phyloP scores from a whole-genome alignment of 306 rosid genomes.

The Alnus rubra region DNA sequence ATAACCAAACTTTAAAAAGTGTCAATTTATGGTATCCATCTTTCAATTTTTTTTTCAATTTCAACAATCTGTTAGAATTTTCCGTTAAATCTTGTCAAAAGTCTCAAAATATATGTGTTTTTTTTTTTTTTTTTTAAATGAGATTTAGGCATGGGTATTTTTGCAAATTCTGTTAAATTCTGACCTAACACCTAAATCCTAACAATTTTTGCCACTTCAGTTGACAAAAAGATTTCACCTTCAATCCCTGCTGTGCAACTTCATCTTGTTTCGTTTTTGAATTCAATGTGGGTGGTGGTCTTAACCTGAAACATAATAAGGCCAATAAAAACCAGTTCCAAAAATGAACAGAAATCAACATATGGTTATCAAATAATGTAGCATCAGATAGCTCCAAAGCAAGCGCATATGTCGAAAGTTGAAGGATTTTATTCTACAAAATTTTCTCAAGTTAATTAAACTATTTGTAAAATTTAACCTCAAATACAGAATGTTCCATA shows the following conservation, averaged over 20 bases:
- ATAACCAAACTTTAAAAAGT: no score
- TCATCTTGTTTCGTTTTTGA: slow-evolving; percentile 66
- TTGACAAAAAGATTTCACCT: slow-evolving; percentile 48
- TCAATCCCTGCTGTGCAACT: slow-evolving; percentile 38
- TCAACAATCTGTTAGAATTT: no score
- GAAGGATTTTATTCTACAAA: neutral
- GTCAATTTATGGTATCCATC: no score
- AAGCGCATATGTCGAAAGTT: neutral
- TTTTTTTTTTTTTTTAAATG: no score
- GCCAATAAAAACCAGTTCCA: slow-evolving; percentile 6
- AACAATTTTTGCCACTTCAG: neutral
- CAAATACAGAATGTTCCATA: no score
- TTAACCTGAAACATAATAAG: slow-evolving; percentile 57
- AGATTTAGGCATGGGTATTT: no score
- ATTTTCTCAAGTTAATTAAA: neutral
- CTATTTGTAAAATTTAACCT: no score
- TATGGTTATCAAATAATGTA: neutral
- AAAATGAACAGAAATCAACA: neutral
- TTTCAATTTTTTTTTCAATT: no score
- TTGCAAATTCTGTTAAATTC: no score
- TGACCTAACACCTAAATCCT: no score
- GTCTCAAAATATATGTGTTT: no score
- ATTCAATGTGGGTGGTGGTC: slow-evolving; percentile 36
- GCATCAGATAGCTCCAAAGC: slow-evolving; percentile 1
- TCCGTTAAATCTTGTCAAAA: no score